Evolutionary conservation across 2,329 filamentous ascomycete genomes (phyloP).

Genomic region (Aspergillus viridinutans): DNA sequence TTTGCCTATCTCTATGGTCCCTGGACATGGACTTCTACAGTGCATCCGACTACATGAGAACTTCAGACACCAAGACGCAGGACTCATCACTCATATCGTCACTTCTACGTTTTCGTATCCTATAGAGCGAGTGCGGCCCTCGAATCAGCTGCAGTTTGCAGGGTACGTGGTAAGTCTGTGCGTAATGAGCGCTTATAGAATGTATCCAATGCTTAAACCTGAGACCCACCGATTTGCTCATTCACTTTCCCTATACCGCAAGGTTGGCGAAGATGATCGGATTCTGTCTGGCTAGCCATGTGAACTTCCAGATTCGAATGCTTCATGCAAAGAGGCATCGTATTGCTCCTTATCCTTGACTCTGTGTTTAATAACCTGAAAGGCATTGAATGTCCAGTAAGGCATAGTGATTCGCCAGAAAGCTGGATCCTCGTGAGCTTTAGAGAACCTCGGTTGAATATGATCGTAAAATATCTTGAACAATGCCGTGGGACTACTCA

Average conservation of each 20-base stretch:
- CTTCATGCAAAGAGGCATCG: constrained; percentile 11
- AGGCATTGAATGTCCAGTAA: constrained; percentile 17
- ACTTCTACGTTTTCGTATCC: not conserved
- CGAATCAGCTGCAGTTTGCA: not conserved
- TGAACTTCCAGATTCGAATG: constrained; percentile 3
- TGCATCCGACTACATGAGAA: not conserved
- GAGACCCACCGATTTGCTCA: no score
- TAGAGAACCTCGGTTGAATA: constrained; percentile 21
- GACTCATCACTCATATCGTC: not conserved
- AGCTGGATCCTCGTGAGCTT: constrained; percentile 10
- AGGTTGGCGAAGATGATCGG: not conserved
- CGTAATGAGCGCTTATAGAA: no score
- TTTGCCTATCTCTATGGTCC: not conserved
- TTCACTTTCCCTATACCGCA: not conserved
- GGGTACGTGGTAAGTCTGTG: no score
- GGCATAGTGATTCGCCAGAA: constrained; percentile 17
- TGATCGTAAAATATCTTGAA: constrained; percentile 23
- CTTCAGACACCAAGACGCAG: not conserved
- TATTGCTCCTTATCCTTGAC: constrained; percentile 20
- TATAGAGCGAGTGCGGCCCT: no score
- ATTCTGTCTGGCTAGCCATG: not conserved
- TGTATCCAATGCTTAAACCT: no score
- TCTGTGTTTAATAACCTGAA: constrained; percentile 13
- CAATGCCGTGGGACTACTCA: constrained; percentile 19
- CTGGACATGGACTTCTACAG: not conserved